phyloP scores from a whole-genome alignment of 2,329 filamentous ascomycete species.

The Fusarium acutatum region DNA sequence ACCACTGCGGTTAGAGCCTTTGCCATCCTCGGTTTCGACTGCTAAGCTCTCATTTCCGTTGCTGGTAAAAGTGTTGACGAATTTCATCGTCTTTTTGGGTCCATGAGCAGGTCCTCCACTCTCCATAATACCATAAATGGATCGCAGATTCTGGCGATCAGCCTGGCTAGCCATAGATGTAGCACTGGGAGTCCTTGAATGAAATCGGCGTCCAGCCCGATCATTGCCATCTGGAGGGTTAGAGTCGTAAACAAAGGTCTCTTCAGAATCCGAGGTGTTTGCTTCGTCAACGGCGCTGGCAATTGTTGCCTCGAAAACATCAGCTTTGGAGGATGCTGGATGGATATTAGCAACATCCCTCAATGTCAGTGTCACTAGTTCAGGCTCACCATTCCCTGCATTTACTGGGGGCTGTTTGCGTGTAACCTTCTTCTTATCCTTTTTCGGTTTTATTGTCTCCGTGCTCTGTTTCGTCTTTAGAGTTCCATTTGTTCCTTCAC shows the following conservation, averaged over 20 bases:
- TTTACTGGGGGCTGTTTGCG: slow-evolving; percentile 79
- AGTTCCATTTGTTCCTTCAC: slow-evolving; percentile 73
- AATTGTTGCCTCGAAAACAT: slow-evolving; percentile 97
- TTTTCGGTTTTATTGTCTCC: slow-evolving; percentile 95
- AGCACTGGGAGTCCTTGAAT: slow-evolving; percentile 93
- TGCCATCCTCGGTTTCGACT: slow-evolving; percentile 72
- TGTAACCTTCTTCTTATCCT: slow-evolving; percentile 83
- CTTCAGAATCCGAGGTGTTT: slow-evolving; percentile 95
- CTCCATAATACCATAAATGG: slow-evolving; percentile 75
- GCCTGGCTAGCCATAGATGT: slow-evolving; percentile 82
- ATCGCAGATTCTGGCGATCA: slow-evolving; percentile 67
- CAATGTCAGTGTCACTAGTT: slow-evolving; percentile 17
- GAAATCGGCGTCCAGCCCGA: slow-evolving; percentile 74
- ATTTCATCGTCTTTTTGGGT: slow-evolving; percentile 93
- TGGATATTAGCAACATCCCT: slow-evolving; percentile 15
- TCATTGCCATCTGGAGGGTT: slow-evolving; percentile 80
- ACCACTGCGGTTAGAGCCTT: slow-evolving; percentile 65
- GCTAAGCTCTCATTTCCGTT: slow-evolving; percentile 60
- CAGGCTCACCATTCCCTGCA: slow-evolving; percentile 70
- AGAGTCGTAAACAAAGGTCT: slow-evolving; percentile 98
- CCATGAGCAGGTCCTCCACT: slow-evolving; percentile 54
- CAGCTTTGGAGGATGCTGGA: slow-evolving; percentile 74
- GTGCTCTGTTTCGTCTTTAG: slow-evolving; percentile 87
- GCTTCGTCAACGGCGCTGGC: slow-evolving; percentile 95
- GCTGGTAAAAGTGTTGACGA: slow-evolving; percentile 80